phyloP scores from a whole-genome alignment of 75 land plant species.

The Larix kaempferi region DNA sequence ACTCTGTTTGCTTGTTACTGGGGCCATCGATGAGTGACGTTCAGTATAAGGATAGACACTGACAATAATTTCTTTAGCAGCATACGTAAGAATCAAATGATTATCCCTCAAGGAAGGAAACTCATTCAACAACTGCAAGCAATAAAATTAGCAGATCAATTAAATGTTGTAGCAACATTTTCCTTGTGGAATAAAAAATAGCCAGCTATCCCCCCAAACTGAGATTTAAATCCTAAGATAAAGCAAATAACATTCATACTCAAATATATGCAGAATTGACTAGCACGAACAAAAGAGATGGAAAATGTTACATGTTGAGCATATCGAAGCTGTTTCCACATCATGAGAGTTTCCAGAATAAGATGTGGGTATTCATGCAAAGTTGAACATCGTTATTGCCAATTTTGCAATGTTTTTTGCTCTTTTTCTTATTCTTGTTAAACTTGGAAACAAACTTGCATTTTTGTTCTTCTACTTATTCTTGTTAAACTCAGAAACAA shows the following conservation, averaged over 20 bases:
- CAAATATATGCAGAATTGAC: background rate
- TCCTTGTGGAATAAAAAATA: background rate
- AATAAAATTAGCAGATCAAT: background rate
- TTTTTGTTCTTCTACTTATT: too few relatives aligned
- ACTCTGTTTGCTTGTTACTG: slow-evolving; percentile 45
- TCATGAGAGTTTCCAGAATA: slow-evolving; percentile 89
- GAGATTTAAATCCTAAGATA: background rate
- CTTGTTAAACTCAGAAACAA: too few relatives aligned
- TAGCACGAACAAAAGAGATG: background rate
- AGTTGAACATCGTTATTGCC: slow-evolving; percentile 96
- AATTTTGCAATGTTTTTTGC: too few relatives aligned
- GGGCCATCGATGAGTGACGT: slow-evolving; percentile 37
- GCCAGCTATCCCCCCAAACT: background rate
- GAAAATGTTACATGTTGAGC: slow-evolving; percentile 69
- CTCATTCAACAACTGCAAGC: slow-evolving; percentile 74
- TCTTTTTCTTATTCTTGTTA: too few relatives aligned
- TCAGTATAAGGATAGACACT: slow-evolving; percentile 50
- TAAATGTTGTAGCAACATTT: background rate
- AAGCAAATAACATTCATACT: too few relatives aligned
- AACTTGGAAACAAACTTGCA: too few relatives aligned
- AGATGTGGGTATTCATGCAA: slow-evolving; percentile 95
- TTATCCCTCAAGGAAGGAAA: slow-evolving; percentile 93
- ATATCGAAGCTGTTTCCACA: slow-evolving; percentile 96
- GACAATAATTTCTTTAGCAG: slow-evolving; percentile 87
- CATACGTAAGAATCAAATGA: slow-evolving; percentile 65